These are phyloP conservation scores for Adansonia rubrostipa DNA, from an alignment of 441 rosid species.

Conservation along the genomic window DNA sequence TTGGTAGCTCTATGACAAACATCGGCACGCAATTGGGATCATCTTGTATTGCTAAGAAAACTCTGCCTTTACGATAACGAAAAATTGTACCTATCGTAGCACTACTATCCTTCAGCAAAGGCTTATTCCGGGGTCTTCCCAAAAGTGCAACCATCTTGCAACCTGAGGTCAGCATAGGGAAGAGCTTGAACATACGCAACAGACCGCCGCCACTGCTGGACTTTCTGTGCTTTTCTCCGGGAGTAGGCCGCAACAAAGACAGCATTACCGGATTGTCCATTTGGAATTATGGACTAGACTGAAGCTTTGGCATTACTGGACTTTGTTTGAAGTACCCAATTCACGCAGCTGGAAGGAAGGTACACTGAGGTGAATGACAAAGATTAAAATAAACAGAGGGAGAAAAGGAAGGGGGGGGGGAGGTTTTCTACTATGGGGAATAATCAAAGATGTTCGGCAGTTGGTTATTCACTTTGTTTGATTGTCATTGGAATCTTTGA, in stretches of 20 bases:
- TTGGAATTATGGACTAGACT: constrained; percentile 71
- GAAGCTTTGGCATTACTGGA: constrained; percentile 58
- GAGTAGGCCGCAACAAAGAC: constrained; percentile 63
- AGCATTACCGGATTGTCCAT: constrained; percentile 68
- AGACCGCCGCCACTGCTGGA: constrained; percentile 60
- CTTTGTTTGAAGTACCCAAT: not conserved
- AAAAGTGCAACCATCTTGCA: constrained; percentile 91
- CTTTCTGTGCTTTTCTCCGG: constrained; percentile 53
- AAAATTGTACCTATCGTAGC: constrained; percentile 84
- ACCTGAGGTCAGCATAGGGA: constrained; percentile 93
- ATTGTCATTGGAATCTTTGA: constrained; percentile 52
- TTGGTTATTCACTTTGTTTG: constrained; percentile 45
- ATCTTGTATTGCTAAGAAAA: constrained; percentile 81
- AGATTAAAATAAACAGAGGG: not conserved
- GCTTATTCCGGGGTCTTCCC: constrained; percentile 70
- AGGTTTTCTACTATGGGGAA: not conserved
- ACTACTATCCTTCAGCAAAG: constrained; percentile 70
- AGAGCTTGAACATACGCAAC: constrained; percentile 80
- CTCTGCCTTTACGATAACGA: constrained; percentile 81
- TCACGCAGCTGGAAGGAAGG: not conserved
- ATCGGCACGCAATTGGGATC: constrained; percentile 81
- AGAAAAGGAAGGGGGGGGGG: not conserved
- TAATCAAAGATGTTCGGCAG: constrained; percentile 42
- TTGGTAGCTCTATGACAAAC: constrained; percentile 84
- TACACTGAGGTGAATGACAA: constrained; percentile 12